Conservation (phyloP, 169 alveolate species). For the Plasmodium gonderi region DNA sequence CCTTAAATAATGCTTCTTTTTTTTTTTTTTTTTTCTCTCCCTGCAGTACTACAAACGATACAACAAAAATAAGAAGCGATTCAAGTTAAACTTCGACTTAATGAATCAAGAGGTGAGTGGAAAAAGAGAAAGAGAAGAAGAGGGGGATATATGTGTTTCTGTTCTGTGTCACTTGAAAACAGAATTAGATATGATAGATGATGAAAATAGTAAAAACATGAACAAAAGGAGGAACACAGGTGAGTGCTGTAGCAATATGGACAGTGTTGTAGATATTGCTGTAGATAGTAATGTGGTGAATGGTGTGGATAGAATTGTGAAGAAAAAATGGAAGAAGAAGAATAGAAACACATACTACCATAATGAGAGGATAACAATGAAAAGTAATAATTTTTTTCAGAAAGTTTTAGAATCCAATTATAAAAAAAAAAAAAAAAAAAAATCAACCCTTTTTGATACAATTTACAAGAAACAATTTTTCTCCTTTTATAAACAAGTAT, state of each 20-base stretch:
- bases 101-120: not conserved
- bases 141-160: slow-evolving; percentile 43
- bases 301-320: too few relatives aligned
- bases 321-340: not conserved
- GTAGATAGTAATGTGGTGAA: too few relatives aligned
- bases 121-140: not conserved
- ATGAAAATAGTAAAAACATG: slow-evolving; percentile 10
- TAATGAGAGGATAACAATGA: not conserved
- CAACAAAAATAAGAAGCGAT: slow-evolving; percentile 21
- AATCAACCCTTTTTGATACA: slow-evolving; percentile 9
- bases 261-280: too few relatives aligned
- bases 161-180: slow-evolving; percentile 38
- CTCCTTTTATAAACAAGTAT: slow-evolving; percentile 36
- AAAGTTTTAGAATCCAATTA: slow-evolving; percentile 34
- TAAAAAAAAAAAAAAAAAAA: slow-evolving; percentile 30
- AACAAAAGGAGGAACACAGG: not conserved
- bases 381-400: slow-evolving; percentile 31
- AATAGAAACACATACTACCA: not conserved
- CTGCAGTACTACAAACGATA: slow-evolving; percentile 36
- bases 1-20: too few relatives aligned
- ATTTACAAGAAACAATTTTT: slow-evolving; percentile 60
- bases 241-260: too few relatives aligned
- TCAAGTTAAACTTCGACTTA: slow-evolving; percentile 9
- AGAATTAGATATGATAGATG: slow-evolving; percentile 56
- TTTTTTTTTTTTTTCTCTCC: not conserved